A percentile compares a stretch with the other conserved stretches of the same genome.
Evolutionary conservation across 257 asterid species (phyloP).

Genomic region (Lithospermum erythrorhizon): DNA sequence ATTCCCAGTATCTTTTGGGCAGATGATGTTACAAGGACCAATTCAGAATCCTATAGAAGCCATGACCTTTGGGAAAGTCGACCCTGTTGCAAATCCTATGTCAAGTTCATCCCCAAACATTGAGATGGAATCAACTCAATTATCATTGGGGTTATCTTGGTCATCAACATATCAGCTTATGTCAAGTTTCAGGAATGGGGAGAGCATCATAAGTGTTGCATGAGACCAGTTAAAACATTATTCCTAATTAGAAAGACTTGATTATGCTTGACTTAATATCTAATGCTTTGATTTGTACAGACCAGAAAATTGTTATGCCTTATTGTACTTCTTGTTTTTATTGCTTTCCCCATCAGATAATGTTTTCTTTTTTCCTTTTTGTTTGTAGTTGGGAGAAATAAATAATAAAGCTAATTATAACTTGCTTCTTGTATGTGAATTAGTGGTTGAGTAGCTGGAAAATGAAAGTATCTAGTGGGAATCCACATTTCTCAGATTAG

Average conservation of each 20-base stretch:
- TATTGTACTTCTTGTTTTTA: slow-evolving; percentile 20
- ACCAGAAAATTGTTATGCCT: slow-evolving; percentile 25
- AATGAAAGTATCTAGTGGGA: neutral
- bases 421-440: too few species aligned
- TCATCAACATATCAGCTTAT: slow-evolving; percentile 31
- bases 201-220: slow-evolving; percentile 37
- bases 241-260: slow-evolving; percentile 15
- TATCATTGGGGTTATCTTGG: slow-evolving; percentile 57
- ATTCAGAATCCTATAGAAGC: neutral
- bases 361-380: slow-evolving; percentile 13
- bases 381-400: slow-evolving; percentile 15
- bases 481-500: slow-evolving; percentile 5
- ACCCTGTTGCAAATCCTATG: slow-evolving; percentile 3
- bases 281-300: slow-evolving; percentile 39
- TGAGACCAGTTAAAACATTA: slow-evolving; percentile 15
- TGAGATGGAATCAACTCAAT: slow-evolving; percentile 31
- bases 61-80: slow-evolving; percentile 11
- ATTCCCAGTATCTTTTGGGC: slow-evolving; percentile 24
- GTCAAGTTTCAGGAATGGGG: slow-evolving; percentile 38
- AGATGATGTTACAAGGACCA: slow-evolving; percentile 28
- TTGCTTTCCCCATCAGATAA: too few species aligned
- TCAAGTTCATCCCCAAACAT: slow-evolving; percentile 22
- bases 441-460: neutral
- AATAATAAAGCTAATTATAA: neutral
- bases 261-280: slow-evolving; percentile 17